A percentile compares a stretch with the other conserved stretches of the same genome.
Conservation (phyloP, 768 basidiomycete species). For the Melanogaster broomeanus region DNA sequence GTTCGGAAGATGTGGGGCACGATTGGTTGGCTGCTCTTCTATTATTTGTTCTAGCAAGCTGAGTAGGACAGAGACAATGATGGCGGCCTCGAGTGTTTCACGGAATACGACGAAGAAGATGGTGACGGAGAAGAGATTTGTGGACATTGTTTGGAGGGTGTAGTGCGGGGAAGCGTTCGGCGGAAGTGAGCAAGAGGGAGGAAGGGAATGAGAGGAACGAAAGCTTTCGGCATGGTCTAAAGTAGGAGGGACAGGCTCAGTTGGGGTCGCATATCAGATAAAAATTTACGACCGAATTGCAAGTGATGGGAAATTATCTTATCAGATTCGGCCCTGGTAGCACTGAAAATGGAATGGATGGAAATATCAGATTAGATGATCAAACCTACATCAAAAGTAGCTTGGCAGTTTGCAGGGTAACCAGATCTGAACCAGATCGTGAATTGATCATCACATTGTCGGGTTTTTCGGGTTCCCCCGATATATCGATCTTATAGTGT, state of each 20-base stretch:
- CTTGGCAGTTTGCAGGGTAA: neutral
- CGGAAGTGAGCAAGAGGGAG: slow-evolving; percentile 8
- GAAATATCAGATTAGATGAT: neutral
- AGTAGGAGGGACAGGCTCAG: no score
- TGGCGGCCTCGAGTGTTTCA: slow-evolving; percentile 89
- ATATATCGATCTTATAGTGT: no score
- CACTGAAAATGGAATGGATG: neutral
- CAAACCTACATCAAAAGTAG: no score
- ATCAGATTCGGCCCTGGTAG: neutral
- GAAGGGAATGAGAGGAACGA: neutral
- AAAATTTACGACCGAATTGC: slow-evolving; percentile 6
- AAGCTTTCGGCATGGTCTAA: no score
- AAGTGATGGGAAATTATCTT: neutral
- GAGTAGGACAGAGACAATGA: slow-evolving; percentile 91
- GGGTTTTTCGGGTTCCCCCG: no score
- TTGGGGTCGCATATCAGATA: no score
- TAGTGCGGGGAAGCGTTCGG: slow-evolving; percentile 1
- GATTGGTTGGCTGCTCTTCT: slow-evolving; percentile 33
- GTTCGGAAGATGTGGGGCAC: neutral
- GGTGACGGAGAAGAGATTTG: slow-evolving; percentile 81
- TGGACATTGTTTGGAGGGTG: slow-evolving; percentile 46
- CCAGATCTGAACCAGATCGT: no score
- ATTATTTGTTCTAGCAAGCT: slow-evolving; percentile 89
- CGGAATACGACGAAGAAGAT: slow-evolving; percentile 98
- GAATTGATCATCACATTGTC: no score